phyloP scores from a whole-genome alignment of 139 green algal species.

The Chlorella sorokiniana region DNA sequence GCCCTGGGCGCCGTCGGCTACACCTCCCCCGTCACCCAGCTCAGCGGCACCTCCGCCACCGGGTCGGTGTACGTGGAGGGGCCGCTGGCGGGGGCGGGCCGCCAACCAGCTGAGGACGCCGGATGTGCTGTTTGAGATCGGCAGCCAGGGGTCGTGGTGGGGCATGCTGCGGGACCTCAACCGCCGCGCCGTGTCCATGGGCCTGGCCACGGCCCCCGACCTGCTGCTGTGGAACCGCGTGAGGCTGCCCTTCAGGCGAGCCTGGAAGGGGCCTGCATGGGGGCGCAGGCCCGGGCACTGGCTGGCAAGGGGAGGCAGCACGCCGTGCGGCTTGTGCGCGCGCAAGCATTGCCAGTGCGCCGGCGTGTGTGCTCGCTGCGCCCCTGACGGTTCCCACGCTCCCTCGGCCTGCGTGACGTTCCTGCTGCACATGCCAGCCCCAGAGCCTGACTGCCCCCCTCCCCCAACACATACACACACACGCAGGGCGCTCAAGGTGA shows the following conservation, averaged over 20 bases:
- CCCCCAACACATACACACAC: too few relatives aligned
- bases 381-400: too few relatives aligned
- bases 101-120: neutral
- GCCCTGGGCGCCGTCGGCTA: neutral
- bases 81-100: neutral
- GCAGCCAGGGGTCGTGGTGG: neutral
- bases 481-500: too few relatives aligned
- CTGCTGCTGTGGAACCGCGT: slow-evolving; percentile 1
- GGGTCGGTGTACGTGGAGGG: neutral
- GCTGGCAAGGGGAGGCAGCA: neutral
- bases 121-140: neutral
- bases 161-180: neutral
- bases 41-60: neutral
- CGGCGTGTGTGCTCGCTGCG: too few relatives aligned
- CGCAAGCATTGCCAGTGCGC: too few relatives aligned
- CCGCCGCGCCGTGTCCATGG: neutral
- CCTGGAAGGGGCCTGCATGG: neutral
- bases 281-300: neutral
- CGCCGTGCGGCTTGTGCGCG: too few relatives aligned
- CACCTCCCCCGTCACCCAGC: neutral
- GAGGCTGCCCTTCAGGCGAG: neutral
- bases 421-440: too few relatives aligned
- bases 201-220: neutral
- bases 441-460: too few relatives aligned
- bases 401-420: too few relatives aligned